Percentiles rank a stretch among this genome's conserved stretches.
These are phyloP conservation scores for Macrolepiota dolichaula DNA, from an alignment of 768 basidiomycete genomes.

Conservation along the genomic window DNA sequence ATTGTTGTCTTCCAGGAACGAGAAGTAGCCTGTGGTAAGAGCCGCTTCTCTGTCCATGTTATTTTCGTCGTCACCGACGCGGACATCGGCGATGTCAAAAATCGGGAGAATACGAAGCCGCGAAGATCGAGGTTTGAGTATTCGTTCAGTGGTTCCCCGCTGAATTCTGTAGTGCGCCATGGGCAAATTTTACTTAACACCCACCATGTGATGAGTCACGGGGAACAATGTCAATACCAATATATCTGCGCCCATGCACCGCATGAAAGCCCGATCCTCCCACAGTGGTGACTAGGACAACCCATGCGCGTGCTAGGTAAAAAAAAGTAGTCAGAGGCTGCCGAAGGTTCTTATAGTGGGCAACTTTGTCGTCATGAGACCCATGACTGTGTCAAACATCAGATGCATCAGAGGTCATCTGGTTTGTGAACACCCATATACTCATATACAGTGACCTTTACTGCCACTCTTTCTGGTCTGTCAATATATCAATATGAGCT, in stretches of 20 bases:
- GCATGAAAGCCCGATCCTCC: neutral
- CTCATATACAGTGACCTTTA: neutral
- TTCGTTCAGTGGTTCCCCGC: neutral
- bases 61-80: neutral
- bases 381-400: neutral
- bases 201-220: neutral
- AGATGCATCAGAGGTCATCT: neutral
- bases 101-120: neutral
- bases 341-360: neutral
- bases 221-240: neutral
- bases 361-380: neutral
- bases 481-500: neutral
- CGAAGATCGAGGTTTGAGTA: neutral
- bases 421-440: neutral
- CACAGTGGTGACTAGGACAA: neutral
- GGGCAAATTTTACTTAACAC: neutral
- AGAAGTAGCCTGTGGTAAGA: neutral
- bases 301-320: neutral
- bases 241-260: neutral
- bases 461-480: neutral
- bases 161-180: neutral
- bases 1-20: neutral
- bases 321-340: neutral
- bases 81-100: neutral
- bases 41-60: neutral